Evolutionary conservation across 805 yeast species (phyloP), one percentile per base, ranked within the genome.

Genomic region (Candida tibetensis): DNA sequence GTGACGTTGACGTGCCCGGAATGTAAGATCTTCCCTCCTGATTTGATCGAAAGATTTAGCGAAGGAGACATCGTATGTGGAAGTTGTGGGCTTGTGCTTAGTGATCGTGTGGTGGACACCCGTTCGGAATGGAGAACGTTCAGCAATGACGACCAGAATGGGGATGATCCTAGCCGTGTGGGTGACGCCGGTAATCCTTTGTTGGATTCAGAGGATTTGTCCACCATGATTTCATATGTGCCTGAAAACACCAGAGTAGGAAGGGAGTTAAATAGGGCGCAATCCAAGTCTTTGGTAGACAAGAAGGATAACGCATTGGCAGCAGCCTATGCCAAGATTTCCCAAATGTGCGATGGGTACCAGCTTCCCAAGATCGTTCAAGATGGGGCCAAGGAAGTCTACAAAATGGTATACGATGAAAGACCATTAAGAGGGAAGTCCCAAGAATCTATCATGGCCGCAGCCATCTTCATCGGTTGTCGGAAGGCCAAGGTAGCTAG

Each of bases 1-100:
- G 89, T 91, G 48, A 85, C 87, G 10, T 71, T 91, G 46, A 82
- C 91, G 13, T 91, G 99, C 60, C 98, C 98, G 2, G 99, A 91
- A 57, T 91, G 99, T 67, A 85, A 88, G 58, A 90, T 86, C 23
- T 86, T 80, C 55, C 99, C 99, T 10, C 99, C 99, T 3, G 95
- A 91, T 55, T 72, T 91, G 46, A 86, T 90, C 17, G 99, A 91
- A 66, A 71, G 97, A 50, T 95, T 90, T 55, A 85, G 95, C 51
- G 98, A 91, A 60, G 99, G 99, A 29, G 99, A 91, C 62, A 89
- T 93, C 52, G 96, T 91, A n/a, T 91, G 99, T 69, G 98, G 96
- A 2, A 74, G 89, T 45, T 93, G 99, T 70, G 99, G 99, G 2
- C 71, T 93, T 41, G 98, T 91, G 1, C 74, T 93, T 17, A 86